A percentile compares a stretch with the other conserved stretches of the same genome.
These are phyloP conservation scores for Pseudogymnoascus sp. DNA, from an alignment of 2,329 filamentous ascomycete genomes.

Conservation along the genomic window DNA sequence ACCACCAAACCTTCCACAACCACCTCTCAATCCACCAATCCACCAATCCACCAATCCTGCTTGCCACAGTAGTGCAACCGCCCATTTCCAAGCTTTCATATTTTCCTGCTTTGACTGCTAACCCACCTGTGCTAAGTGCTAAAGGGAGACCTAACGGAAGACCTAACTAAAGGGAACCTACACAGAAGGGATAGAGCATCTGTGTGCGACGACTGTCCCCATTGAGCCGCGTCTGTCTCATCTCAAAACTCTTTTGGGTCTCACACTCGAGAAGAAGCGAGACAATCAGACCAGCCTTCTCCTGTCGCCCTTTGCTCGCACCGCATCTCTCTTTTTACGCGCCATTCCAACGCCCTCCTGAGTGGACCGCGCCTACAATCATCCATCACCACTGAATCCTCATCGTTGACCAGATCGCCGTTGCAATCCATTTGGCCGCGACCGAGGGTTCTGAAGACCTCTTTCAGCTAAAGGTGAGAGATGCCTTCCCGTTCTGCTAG, in stretches of 20 bases:
- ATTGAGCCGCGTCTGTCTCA: background rate
- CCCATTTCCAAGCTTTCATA: background rate
- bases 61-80: background rate
- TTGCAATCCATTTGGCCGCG: background rate
- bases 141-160: background rate
- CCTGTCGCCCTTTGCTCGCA: background rate
- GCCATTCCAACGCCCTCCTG: background rate
- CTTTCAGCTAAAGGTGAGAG: background rate
- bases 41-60: background rate
- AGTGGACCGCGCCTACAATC: background rate
- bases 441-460: background rate
- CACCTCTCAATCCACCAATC: background rate
- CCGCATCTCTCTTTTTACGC: background rate
- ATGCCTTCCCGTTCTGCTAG: background rate
- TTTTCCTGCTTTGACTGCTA: background rate
- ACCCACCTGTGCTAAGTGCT: background rate
- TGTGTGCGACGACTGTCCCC: background rate
- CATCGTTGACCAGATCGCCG: background rate
- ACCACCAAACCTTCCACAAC: background rate
- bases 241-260: background rate
- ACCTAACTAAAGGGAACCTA: background rate
- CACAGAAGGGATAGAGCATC: background rate
- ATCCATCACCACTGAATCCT: background rate
- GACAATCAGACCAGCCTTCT: background rate
- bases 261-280: background rate